A percentile compares a stretch with the other conserved stretches of the same genome.
phyloP scores from a whole-genome alignment of 208 protist species.

The Lotmaria passim region DNA sequence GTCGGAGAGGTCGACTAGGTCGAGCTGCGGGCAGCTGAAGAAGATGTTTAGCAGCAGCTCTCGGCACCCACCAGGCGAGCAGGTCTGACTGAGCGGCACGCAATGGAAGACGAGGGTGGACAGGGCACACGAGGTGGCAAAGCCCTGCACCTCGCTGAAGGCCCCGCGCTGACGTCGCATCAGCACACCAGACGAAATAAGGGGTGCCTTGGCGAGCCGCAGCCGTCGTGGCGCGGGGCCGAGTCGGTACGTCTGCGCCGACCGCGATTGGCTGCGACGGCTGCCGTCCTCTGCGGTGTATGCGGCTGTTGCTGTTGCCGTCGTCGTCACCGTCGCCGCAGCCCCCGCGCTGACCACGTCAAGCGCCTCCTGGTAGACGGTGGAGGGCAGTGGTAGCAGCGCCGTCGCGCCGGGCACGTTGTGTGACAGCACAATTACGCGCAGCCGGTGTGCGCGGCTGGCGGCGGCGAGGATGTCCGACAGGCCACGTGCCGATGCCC shows the following conservation, averaged over 20 bases:
- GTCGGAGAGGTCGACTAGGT: constrained; percentile 56
- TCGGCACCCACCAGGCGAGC: constrained; percentile 62
- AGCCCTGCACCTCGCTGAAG: constrained; percentile 34
- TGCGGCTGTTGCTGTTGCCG: background rate
- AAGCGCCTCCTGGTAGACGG: constrained; percentile 10
- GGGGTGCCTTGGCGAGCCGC: constrained; percentile 24
- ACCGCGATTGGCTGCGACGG: background rate
- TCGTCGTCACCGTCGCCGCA: too few relatives aligned
- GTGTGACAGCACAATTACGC: constrained; percentile 39
- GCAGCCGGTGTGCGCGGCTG: constrained; percentile 62
- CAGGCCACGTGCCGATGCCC: constrained; percentile 61
- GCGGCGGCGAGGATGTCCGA: constrained; percentile 68
- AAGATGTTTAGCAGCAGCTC: constrained; percentile 80
- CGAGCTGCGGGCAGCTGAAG: constrained; percentile 65
- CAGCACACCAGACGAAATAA: constrained; percentile 39
- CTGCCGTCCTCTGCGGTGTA: background rate
- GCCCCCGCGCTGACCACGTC: constrained; percentile 7
- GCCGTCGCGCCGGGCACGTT: constrained; percentile 44
- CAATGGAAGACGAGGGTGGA: constrained; percentile 45
- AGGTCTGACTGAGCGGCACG: constrained; percentile 65
- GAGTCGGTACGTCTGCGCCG: background rate
- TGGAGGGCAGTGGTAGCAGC: constrained; percentile 30
- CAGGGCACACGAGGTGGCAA: constrained; percentile 43
- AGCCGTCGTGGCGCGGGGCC: constrained; percentile 15
- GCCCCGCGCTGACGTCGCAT: constrained; percentile 25